These are phyloP conservation scores for Podospora didyma DNA, from an alignment of 495 filamentous ascomycete genomes.

Conservation along the genomic window DNA sequence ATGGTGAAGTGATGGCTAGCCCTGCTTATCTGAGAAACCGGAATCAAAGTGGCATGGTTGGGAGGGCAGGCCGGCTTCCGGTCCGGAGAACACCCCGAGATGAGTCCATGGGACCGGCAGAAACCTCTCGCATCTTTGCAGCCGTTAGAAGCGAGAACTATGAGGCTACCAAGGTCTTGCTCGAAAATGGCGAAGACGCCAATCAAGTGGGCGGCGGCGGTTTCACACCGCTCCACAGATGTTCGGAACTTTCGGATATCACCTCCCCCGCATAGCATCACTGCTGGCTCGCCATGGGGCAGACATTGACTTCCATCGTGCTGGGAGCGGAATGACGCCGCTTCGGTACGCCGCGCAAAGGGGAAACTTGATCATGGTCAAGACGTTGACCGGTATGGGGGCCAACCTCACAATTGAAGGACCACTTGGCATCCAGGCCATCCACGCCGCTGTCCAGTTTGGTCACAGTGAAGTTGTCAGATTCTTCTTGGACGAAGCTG, in stretches of 20 bases:
- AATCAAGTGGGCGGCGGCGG: not conserved
- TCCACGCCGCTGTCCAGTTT: not conserved
- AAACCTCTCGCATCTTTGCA: not conserved
- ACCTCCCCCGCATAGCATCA: not conserved
- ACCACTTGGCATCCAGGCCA: not conserved
- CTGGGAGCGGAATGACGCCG: not conserved
- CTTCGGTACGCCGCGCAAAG: not conserved
- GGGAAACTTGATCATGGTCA: not conserved
- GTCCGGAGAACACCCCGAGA: not conserved
- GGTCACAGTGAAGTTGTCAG: not conserved
- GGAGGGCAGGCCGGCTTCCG: not conserved
- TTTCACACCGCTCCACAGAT: not conserved
- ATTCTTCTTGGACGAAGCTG: not conserved
- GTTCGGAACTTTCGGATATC: not conserved
- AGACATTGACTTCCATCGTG: not conserved
- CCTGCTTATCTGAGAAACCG: not conserved
- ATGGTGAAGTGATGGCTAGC: not conserved
- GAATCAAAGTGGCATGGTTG: not conserved
- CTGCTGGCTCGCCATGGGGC: not conserved
- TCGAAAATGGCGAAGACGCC: not conserved
- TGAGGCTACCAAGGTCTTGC: not conserved
- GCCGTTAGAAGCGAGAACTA: not conserved
- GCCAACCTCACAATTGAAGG: not conserved
- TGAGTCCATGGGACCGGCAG: not conserved
- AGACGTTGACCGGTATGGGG: not conserved